phyloP scores from a whole-genome alignment of 2,329 filamentous ascomycete genomes.

The Sporothrix sp. region DNA sequence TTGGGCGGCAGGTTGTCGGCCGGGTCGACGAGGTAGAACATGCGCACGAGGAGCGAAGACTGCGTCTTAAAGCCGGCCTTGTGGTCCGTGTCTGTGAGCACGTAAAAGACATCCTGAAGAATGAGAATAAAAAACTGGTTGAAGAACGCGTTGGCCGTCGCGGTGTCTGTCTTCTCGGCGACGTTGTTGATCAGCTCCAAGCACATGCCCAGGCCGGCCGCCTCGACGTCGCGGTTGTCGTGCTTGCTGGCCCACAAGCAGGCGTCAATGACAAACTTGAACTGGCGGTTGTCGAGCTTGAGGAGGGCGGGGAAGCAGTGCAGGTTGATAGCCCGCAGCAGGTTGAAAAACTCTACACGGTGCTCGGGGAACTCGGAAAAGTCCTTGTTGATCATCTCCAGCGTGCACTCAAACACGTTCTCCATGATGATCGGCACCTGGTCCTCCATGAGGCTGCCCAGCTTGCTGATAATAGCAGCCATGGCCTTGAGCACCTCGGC shows the following conservation, averaged over 20 bases:
- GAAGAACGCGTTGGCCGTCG: constrained; percentile 92
- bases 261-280: constrained; percentile 98
- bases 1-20: constrained; percentile 62
- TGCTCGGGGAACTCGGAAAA: constrained; percentile 99
- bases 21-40: constrained; percentile 90
- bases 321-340: constrained; percentile 89
- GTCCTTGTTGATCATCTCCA: constrained; percentile 99
- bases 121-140: constrained; percentile 95
- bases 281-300: constrained; percentile 89
- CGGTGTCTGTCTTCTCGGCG: constrained; percentile 76
- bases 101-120: constrained; percentile 95
- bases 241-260: constrained; percentile 99
- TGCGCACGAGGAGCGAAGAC: constrained; percentile 81
- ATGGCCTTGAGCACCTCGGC: constrained; percentile 95
- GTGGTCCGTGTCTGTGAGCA: constrained; percentile 93
- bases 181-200: constrained; percentile 96
- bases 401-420: constrained; percentile 94
- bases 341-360: constrained; percentile 98
- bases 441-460: constrained; percentile 94
- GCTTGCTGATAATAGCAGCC: constrained; percentile 92
- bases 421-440: constrained; percentile 97
- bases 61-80: constrained; percentile 99
- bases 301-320: constrained; percentile 93
- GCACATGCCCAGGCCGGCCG: constrained; percentile 94
- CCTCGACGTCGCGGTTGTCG: constrained; percentile 96